These are phyloP conservation scores for Aspergillus eucalypticola DNA, from an alignment of 2,329 filamentous ascomycete species.

Conservation along the genomic window DNA sequence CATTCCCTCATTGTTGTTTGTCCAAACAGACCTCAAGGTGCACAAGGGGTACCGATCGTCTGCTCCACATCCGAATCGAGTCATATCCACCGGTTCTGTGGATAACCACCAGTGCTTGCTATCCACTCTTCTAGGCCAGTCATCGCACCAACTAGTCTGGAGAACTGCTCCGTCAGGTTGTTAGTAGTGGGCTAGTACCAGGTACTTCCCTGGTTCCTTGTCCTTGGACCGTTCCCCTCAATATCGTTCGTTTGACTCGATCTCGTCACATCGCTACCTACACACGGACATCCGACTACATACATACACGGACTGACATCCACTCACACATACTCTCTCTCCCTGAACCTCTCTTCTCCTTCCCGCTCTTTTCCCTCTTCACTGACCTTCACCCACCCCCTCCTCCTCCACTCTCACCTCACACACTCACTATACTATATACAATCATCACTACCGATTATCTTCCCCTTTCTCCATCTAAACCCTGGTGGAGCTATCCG, in stretches of 20 bases:
- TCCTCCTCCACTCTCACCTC: constrained; percentile 9
- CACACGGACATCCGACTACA: neutral
- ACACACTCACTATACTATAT: neutral
- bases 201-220: constrained; percentile 4
- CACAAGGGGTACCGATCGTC: constrained; percentile 10
- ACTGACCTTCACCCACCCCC: neutral
- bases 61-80: constrained; percentile 12
- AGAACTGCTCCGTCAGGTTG: constrained; percentile 9
- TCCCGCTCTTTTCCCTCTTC: constrained; percentile 9
- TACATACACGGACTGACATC: neutral
- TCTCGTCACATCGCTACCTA: neutral
- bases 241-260: constrained; percentile 4
- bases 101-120: constrained; percentile 2
- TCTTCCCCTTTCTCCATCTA: constrained; percentile 3
- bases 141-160: constrained; percentile 6
- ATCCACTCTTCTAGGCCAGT: constrained; percentile 2
- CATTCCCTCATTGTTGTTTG: neutral
- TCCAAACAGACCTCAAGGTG: neutral
- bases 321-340: neutral
- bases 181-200: neutral
- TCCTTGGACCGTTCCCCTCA: constrained; percentile 11
- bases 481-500: constrained; percentile 12
- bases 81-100: constrained; percentile 14
- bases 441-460: neutral
- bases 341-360: constrained; percentile 12